Evolutionary conservation across 2,329 filamentous ascomycete species (phyloP).

Genomic region (Thielaviopsis musarum): DNA sequence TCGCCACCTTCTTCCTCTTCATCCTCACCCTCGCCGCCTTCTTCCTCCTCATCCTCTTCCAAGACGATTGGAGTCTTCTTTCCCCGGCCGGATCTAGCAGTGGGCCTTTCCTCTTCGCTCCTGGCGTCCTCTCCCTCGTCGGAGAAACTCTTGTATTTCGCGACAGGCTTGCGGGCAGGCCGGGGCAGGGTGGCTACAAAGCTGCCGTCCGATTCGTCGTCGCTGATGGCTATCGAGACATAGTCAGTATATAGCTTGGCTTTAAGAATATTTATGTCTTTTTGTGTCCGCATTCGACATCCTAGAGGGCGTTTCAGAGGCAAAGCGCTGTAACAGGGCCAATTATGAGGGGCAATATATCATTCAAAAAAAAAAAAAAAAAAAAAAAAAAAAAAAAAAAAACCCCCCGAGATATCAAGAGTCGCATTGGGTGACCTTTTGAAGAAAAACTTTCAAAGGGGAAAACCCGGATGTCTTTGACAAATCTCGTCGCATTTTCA

Average conservation of each 20-base stretch:
- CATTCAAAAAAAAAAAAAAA: background rate
- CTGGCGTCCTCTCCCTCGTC: background rate
- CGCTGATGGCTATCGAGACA: background rate
- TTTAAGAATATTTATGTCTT: no score
- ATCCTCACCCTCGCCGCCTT: slow-evolving; percentile 14
- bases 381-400: no score
- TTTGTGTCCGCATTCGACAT: background rate
- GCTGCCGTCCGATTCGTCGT: slow-evolving; percentile 5
- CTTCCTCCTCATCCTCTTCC: background rate
- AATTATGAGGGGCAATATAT: background rate
- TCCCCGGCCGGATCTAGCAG: background rate
- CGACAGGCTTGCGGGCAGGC: background rate
- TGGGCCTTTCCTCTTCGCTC: background rate
- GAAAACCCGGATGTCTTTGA: no score
- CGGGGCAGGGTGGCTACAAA: background rate
- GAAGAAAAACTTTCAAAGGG: no score
- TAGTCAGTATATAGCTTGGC: background rate
- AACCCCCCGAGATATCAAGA: background rate
- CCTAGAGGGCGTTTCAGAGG: background rate
- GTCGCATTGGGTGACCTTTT: no score
- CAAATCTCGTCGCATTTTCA: no score
- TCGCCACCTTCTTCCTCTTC: slow-evolving; percentile 19
- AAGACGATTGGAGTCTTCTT: background rate
- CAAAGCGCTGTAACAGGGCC: background rate
- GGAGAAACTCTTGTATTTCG: background rate